These are phyloP conservation scores for Mycena maculata DNA, from an alignment of 768 basidiomycete genomes.

Conservation along the genomic window DNA sequence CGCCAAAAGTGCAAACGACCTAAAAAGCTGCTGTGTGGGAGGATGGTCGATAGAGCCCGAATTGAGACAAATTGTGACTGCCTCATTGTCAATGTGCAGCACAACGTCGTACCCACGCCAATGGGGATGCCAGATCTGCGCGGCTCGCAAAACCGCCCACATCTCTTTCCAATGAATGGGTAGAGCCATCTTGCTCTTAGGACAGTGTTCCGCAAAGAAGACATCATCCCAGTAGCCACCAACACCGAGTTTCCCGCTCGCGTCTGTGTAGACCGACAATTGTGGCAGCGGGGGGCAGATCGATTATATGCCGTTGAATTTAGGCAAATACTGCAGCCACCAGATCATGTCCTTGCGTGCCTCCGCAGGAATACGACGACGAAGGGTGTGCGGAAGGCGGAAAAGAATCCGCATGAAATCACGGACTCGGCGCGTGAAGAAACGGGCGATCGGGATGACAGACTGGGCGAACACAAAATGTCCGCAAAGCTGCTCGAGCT, in stretches of 20 bases:
- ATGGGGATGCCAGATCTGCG: slow-evolving; percentile 14
- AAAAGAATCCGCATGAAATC: slow-evolving; percentile 1
- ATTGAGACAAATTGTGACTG: not conserved
- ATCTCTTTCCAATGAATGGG: slow-evolving; percentile 42
- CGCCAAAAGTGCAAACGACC: not conserved
- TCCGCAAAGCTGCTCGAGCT: slow-evolving; percentile 31
- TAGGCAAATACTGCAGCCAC: not conserved
- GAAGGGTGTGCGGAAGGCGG: not conserved
- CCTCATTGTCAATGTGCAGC: slow-evolving; percentile 15
- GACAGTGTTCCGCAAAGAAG: slow-evolving; percentile 32
- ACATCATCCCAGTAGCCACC: slow-evolving; percentile 33
- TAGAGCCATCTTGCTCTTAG: slow-evolving; percentile 22
- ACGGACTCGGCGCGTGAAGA: not conserved
- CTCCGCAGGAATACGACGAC: not conserved
- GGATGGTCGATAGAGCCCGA: slow-evolving; percentile 14
- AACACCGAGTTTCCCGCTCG: slow-evolving; percentile 20
- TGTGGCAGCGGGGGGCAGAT: slow-evolving; percentile 29
- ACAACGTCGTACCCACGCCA: slow-evolving; percentile 8
- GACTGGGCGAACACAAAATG: slow-evolving; percentile 13
- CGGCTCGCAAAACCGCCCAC: slow-evolving; percentile 29
- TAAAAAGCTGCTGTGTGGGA: slow-evolving; percentile 6
- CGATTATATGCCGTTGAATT: slow-evolving; percentile 36
- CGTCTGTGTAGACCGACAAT: slow-evolving; percentile 16
- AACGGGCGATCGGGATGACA: not conserved
- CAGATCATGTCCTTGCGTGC: not conserved